Conservation (phyloP, 1,139 yeast genomes). For the Geotrichum bryndzae region DNA sequence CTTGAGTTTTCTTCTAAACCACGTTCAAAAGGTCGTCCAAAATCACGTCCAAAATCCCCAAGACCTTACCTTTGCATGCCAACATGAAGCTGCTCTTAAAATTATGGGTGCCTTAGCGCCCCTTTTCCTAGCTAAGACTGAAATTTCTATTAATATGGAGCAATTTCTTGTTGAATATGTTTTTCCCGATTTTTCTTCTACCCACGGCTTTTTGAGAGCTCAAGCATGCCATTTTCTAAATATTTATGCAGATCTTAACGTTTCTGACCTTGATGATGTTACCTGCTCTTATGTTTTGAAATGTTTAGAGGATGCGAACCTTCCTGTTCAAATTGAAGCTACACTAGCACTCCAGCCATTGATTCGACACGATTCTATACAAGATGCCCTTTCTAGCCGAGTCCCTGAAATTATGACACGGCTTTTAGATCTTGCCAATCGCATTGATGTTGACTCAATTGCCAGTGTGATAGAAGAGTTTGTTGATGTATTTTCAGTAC, state of each 20-base stretch:
- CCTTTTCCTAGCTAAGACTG: constrained; percentile 51
- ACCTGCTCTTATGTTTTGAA: constrained; percentile 54
- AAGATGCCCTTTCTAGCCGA: constrained; percentile 57
- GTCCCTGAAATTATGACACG: constrained; percentile 81
- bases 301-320: constrained; percentile 49
- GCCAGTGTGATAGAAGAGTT: constrained; percentile 93
- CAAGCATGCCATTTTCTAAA: constrained; percentile 76
- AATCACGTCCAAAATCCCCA: constrained; percentile 38
- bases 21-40: constrained; percentile 53
- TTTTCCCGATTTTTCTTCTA: constrained; percentile 63
- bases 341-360: constrained; percentile 82
- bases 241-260: constrained; percentile 58
- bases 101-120: constrained; percentile 69
- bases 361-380: constrained; percentile 57
- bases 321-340: constrained; percentile 79
- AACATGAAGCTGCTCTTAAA: constrained; percentile 74
- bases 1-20: constrained; percentile 57
- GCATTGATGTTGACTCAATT: constrained; percentile 79
- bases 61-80: constrained; percentile 56
- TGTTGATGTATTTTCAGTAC: constrained; percentile 82
- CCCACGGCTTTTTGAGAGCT: constrained; percentile 69
- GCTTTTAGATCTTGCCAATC: constrained; percentile 66
- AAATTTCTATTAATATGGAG: constrained; percentile 62
- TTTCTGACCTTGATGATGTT: constrained; percentile 45
- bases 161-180: constrained; percentile 56